phyloP scores from a whole-genome alignment of 2,329 filamentous ascomycete genomes.

The Trichophyton verrucosum region DNA sequence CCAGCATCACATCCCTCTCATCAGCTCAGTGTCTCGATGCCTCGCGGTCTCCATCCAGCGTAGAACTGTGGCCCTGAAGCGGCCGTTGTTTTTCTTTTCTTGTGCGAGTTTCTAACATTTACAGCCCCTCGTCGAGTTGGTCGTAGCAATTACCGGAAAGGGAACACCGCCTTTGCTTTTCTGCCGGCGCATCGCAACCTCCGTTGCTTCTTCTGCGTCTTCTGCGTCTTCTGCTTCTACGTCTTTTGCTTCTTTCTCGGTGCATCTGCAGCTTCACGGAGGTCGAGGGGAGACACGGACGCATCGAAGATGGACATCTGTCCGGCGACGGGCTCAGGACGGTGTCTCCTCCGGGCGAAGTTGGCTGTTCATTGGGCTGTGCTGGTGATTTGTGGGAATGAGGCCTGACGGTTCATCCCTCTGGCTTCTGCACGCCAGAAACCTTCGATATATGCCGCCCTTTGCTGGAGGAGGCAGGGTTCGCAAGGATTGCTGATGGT shows the following conservation, averaged over 20 bases:
- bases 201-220: neutral
- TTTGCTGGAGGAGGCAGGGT: neutral
- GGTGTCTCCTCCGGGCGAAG: neutral
- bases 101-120: neutral
- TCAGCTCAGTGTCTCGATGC: neutral
- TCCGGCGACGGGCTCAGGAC: neutral
- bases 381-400: neutral
- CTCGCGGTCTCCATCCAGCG: neutral
- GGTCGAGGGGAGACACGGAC: neutral
- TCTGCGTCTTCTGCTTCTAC: neutral
- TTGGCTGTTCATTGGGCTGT: neutral
- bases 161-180: neutral
- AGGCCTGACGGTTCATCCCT: neutral
- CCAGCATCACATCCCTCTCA: neutral
- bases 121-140: neutral
- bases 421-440: neutral
- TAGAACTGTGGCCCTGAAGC: neutral
- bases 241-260: neutral
- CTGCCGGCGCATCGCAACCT: neutral
- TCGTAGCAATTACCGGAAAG: neutral
- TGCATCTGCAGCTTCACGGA: neutral
- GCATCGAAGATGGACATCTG: neutral
- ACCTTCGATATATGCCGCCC: neutral
- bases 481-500: neutral
- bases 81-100: neutral